These are phyloP conservation scores for Pythium brassicae DNA, from an alignment of 352 stramenopile species.

Conservation along the genomic window DNA sequence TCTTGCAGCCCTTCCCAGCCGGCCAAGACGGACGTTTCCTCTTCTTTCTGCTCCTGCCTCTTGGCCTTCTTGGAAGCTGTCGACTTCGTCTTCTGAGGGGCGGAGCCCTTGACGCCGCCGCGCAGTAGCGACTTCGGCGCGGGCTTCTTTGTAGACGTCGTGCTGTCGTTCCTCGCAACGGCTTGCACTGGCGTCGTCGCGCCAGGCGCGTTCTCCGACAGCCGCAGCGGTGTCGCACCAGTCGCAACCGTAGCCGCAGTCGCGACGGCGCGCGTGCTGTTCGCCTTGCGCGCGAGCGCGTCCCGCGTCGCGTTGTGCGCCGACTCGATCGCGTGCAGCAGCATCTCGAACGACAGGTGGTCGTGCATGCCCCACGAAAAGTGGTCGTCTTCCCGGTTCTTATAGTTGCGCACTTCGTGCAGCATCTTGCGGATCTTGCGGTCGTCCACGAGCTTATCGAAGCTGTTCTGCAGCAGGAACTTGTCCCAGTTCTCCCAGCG, in stretches of 20 bases:
- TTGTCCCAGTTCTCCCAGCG: slow-evolving; percentile 70
- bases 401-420: slow-evolving; percentile 46
- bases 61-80: not conserved
- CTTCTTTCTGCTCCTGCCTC: slow-evolving; percentile 1
- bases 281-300: slow-evolving; percentile 2
- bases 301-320: slow-evolving; percentile 30
- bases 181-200: not conserved
- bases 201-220: too few species aligned
- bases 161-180: not conserved
- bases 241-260: not conserved
- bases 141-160: not conserved
- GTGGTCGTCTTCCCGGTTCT: slow-evolving; percentile 56
- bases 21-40: slow-evolving; percentile 6
- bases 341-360: slow-evolving; percentile 68
- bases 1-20: slow-evolving; percentile 57
- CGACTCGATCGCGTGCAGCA: slow-evolving; percentile 54
- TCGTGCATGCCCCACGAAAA: slow-evolving; percentile 73
- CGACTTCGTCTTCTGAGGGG: not conserved
- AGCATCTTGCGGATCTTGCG: slow-evolving; percentile 63
- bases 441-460: slow-evolving; percentile 68
- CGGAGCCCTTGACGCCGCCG: not conserved
- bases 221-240: too few species aligned
- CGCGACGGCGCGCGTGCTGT: not conserved
- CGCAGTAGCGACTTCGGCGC: not conserved
- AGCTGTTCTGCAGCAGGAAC: slow-evolving; percentile 56